Percentiles rank a stretch among this genome's conserved stretches.
Conservation (phyloP, 2,329 filamentous ascomycete species). For the Xylaria polymorpha region DNA sequence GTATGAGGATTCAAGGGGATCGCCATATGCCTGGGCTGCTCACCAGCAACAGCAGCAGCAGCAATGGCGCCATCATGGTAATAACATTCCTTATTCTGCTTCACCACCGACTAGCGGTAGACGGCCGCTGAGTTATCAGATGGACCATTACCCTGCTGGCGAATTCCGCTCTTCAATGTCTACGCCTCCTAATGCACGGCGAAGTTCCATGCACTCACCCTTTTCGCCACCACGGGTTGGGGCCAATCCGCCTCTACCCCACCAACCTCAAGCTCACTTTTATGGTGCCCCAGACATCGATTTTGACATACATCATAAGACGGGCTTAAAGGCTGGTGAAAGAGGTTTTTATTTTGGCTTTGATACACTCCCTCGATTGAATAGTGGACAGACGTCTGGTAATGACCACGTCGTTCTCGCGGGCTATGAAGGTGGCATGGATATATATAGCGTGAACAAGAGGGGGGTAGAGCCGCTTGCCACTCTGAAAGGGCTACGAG, state of each 20-base stretch:
- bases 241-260: conserved; percentile 66
- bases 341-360: conserved; percentile 84
- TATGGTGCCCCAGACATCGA: conserved; percentile 79
- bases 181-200: conserved; percentile 52
- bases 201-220: conserved; percentile 66
- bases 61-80: conserved; percentile 44
- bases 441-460: conserved; percentile 79
- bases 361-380: conserved; percentile 71
- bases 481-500: conserved; percentile 79
- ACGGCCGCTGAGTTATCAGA: conserved; percentile 57
- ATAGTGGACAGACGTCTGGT: conserved; percentile 52
- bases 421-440: conserved; percentile 83
- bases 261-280: conserved; percentile 75
- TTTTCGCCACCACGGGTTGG: conserved; percentile 54
- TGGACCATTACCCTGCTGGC: conserved; percentile 54
- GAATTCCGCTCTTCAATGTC: conserved; percentile 55
- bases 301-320: conserved; percentile 61
- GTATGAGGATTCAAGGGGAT: conserved; percentile 49
- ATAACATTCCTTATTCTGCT: conserved; percentile 48
- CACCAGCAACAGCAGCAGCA: conserved; percentile 29
- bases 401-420: conserved; percentile 76
- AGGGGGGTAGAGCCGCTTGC: conserved; percentile 76
- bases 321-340: conserved; percentile 71
- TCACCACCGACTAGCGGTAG: conserved; percentile 49
- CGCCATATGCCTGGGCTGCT: conserved; percentile 53